Evolutionary conservation across 768 basidiomycete species (phyloP).

Genomic region (Agrocybe pediades): DNA sequence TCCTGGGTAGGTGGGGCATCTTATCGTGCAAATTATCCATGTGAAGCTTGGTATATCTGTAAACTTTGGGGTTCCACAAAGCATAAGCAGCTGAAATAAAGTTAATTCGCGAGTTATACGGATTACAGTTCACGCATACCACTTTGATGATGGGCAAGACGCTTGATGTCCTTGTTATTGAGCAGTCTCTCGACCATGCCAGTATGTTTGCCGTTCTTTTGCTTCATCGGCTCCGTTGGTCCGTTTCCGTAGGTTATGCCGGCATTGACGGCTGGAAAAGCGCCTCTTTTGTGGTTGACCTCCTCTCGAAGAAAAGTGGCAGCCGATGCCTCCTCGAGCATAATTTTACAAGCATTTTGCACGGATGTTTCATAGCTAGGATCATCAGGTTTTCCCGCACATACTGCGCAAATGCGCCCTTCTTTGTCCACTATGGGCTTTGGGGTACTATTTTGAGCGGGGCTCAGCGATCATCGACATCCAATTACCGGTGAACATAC

Average conservation of each 20-base stretch:
- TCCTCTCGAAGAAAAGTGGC: background rate
- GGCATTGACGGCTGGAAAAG: slow-evolving; percentile 5
- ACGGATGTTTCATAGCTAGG: background rate
- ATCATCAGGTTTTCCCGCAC: background rate
- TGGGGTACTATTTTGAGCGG: background rate
- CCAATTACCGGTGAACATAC: background rate
- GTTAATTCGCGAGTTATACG: background rate
- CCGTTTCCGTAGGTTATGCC: slow-evolving; percentile 5
- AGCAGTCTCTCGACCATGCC: background rate
- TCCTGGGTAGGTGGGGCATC: background rate
- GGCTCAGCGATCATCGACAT: too few species aligned
- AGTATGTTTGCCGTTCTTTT: background rate
- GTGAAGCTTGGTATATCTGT: background rate
- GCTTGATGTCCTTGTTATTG: background rate
- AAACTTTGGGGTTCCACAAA: background rate
- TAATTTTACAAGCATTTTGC: background rate
- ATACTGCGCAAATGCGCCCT: background rate
- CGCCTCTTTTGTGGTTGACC: background rate
- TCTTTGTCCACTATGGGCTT: background rate
- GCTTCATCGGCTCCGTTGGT: background rate
- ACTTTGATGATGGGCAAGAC: background rate
- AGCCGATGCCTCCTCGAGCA: background rate
- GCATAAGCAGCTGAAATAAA: background rate
- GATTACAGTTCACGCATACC: background rate
- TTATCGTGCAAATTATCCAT: background rate